Percentiles rank a stretch among this genome's conserved stretches.
Conservation (phyloP, 1,284 basidiomycete genomes). For the Austroboletus novae-zelandiae region DNA sequence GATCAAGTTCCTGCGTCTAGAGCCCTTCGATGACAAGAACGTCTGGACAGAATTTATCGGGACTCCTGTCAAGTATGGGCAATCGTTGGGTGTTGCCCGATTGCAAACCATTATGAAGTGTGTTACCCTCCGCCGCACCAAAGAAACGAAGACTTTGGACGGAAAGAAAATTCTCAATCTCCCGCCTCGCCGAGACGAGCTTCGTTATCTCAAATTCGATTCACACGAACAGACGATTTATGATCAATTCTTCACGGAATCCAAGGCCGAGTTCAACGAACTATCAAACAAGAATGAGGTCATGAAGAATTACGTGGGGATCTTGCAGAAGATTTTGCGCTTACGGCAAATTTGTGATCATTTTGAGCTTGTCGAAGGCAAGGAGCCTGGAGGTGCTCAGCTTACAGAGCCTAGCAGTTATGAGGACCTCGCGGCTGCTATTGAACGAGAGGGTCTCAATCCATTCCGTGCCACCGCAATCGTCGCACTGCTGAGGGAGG, state of each 20-base stretch:
- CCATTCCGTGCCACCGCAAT: constrained; percentile 73
- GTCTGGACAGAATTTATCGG: constrained; percentile 94
- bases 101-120: constrained; percentile 97
- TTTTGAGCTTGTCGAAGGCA: constrained; percentile 85
- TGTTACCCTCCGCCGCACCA: constrained; percentile 94
- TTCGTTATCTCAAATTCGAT: constrained; percentile 84
- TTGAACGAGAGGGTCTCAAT: constrained; percentile 81
- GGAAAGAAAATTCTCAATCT: constrained; percentile 85
- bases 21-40: constrained; percentile 91
- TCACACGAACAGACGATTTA: constrained; percentile 85
- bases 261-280: constrained; percentile 88
- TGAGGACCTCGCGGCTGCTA: constrained; percentile 74
- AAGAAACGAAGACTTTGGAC: constrained; percentile 81
- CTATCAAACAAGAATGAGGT: constrained; percentile 86
- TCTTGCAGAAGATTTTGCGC: constrained; percentile 92
- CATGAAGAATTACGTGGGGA: constrained; percentile 97
- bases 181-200: constrained; percentile 84
- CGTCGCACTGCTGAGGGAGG: constrained; percentile 80
- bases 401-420: constrained; percentile 47
- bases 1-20: constrained; percentile 91
- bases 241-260: constrained; percentile 82
- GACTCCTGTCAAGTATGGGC: constrained; percentile 86
- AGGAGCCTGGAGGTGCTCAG: constrained; percentile 50
- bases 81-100: constrained; percentile 89
- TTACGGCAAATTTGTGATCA: constrained; percentile 98